phyloP scores from a whole-genome alignment of 1,139 yeast genomes.

The Yamadazyma triangularis region DNA sequence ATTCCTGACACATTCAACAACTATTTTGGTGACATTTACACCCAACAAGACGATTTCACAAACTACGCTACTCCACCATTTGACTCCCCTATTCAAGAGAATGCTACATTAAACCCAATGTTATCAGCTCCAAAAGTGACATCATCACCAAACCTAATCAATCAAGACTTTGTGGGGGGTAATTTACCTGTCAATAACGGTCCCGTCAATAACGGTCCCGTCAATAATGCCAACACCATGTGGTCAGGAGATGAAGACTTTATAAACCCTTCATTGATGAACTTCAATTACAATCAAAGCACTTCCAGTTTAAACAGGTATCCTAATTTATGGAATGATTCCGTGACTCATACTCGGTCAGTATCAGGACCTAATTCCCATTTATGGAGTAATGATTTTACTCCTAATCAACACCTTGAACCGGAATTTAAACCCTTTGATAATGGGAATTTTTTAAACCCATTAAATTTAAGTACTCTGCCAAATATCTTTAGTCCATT shows the following conservation, averaged over 20 bases:
- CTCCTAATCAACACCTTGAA: not conserved
- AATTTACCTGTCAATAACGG: not conserved
- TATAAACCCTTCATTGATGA: not conserved
- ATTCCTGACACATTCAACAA: constrained; percentile 2
- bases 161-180: not conserved
- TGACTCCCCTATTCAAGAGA: not conserved
- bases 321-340: constrained; percentile 6
- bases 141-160: not conserved
- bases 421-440: constrained; percentile 4
- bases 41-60: constrained; percentile 2
- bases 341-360: constrained; percentile 7
- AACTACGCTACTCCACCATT: constrained; percentile 1
- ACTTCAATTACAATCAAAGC: constrained; percentile 4
- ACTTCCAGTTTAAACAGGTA: constrained; percentile 8
- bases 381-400: constrained; percentile 6
- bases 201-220: not conserved
- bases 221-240: not conserved
- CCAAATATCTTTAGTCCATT: not conserved
- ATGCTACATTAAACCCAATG: not conserved
- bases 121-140: not conserved
- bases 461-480: not conserved
- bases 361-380: constrained; percentile 7
- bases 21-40: constrained; percentile 10
- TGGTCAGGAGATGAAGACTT: not conserved
- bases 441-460: not conserved